Percentiles rank a stretch among this genome's conserved stretches.
Evolutionary conservation across 306 rosid species (phyloP).

Genomic region (Fragaria iinumae): DNA sequence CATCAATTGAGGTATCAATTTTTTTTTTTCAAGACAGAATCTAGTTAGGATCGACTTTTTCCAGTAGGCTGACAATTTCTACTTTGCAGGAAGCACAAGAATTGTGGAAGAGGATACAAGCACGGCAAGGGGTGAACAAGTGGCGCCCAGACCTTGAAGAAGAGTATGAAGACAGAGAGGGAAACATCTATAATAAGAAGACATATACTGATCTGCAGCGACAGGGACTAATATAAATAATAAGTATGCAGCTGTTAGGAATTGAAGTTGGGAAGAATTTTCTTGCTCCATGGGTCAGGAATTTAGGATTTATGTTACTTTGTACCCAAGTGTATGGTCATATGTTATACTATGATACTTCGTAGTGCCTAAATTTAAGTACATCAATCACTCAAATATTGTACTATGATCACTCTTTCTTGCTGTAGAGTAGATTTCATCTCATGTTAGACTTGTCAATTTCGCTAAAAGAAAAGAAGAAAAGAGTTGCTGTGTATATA

Average conservation of each 20-base stretch:
- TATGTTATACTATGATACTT: too few species aligned
- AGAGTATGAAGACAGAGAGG: slow-evolving; percentile 98
- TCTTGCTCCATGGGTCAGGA: background rate
- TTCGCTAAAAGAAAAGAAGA: too few species aligned
- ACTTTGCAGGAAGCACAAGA: slow-evolving; percentile 87
- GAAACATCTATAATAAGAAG: slow-evolving; percentile 95
- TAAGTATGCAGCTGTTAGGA: slow-evolving; percentile 21
- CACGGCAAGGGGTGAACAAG: slow-evolving; percentile 81
- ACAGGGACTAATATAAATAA: slow-evolving; percentile 77
- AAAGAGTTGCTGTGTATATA: too few species aligned
- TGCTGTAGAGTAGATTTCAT: too few species aligned
- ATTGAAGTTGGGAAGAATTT: background rate
- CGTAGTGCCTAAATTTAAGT: background rate
- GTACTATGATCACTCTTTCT: too few species aligned
- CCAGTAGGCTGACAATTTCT: slow-evolving; percentile 12
- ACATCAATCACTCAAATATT: background rate
- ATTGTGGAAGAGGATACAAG: slow-evolving; percentile 92
- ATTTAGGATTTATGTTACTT: slow-evolving; percentile 1
- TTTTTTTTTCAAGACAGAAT: background rate
- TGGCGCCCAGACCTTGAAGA: slow-evolving; percentile 99
- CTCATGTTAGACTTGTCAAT: too few species aligned
- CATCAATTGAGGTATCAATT: slow-evolving; percentile 81
- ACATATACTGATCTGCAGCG: slow-evolving; percentile 94
- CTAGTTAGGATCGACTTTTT: background rate
- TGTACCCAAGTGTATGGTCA: background rate